These are phyloP conservation scores for Fusarium solani-melongenae DNA, from an alignment of 2,329 filamentous ascomycete genomes.

Conservation along the genomic window DNA sequence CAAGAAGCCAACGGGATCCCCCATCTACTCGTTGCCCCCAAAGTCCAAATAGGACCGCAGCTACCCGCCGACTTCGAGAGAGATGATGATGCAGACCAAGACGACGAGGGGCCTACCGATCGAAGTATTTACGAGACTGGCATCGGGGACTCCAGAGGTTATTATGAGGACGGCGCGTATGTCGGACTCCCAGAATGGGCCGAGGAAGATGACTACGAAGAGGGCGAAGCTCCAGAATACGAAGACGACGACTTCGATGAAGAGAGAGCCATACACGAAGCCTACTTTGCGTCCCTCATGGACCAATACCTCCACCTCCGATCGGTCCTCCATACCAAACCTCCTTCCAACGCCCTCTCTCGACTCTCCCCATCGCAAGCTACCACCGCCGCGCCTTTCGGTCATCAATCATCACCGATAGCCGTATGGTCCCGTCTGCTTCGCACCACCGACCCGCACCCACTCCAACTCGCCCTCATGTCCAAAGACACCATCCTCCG, in stretches of 20 bases:
- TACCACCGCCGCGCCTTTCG: constrained; percentile 65
- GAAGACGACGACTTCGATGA: constrained; percentile 37
- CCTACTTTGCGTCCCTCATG: constrained; percentile 75
- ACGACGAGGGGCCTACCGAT: constrained; percentile 49
- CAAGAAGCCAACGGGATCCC: constrained; percentile 81
- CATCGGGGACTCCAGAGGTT: constrained; percentile 67
- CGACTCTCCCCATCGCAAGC: constrained; percentile 66
- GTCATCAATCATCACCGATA: constrained; percentile 60
- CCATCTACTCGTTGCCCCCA: constrained; percentile 74
- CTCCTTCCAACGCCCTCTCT: constrained; percentile 63
- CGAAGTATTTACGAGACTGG: constrained; percentile 60
- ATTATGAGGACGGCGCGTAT: constrained; percentile 84
- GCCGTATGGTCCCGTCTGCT: constrained; percentile 64
- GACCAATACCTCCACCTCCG: constrained; percentile 75
- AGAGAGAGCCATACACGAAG: constrained; percentile 63
- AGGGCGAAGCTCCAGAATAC: constrained; percentile 40
- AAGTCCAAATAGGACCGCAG: constrained; percentile 63
- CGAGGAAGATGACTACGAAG: constrained; percentile 44
- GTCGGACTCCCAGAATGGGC: constrained; percentile 66
- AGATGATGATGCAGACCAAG: constrained; percentile 39
- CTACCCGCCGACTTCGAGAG: constrained; percentile 53
- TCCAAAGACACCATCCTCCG: constrained; percentile 73
- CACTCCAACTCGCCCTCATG: constrained; percentile 72
- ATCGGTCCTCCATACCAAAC: constrained; percentile 64
- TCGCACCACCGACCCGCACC: constrained; percentile 64